Percentiles rank a stretch among this genome's conserved stretches.
Evolutionary conservation across 1,284 basidiomycete species (phyloP).

Genomic region (Boletus holoroseus): DNA sequence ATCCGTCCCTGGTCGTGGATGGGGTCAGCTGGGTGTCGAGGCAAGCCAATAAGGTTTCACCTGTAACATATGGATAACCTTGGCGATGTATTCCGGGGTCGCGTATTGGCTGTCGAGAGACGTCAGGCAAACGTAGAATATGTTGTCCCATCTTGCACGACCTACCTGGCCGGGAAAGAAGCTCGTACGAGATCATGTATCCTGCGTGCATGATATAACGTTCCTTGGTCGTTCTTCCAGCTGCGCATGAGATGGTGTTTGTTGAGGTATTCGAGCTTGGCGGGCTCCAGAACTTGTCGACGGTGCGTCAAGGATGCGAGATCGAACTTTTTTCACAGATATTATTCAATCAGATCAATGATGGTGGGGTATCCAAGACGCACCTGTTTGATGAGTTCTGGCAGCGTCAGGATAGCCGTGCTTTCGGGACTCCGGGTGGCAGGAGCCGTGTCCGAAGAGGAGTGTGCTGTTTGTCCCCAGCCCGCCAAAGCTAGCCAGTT

Average conservation of each 20-base stretch:
- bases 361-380: constrained; percentile 4
- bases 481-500: constrained; percentile 95
- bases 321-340: constrained; percentile 52
- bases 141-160: not conserved
- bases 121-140: not conserved
- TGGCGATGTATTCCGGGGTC: constrained; percentile 49
- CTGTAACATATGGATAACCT: constrained; percentile 54
- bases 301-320: constrained; percentile 68
- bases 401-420: constrained; percentile 58
- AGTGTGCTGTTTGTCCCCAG: constrained; percentile 55
- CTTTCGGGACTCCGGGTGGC: constrained; percentile 52
- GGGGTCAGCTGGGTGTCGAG: not conserved
- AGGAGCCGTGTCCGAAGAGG: constrained; percentile 18
- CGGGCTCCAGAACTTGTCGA: constrained; percentile 64
- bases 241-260: constrained; percentile 63
- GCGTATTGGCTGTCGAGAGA: constrained; percentile 41
- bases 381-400: constrained; percentile 62
- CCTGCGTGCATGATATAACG: constrained; percentile 44
- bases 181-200: constrained; percentile 44
- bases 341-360: not conserved
- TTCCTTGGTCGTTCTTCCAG: constrained; percentile 42
- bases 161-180: constrained; percentile 39
- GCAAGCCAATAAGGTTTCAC: constrained; percentile 30
- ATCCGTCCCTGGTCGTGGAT: constrained; percentile 55
- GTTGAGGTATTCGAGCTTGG: constrained; percentile 73